Evolutionary conservation across 164 flowering plant genomes (phyloP), one percentile per base, ranked within the genome.

Genomic region (Taxillus chinensis): DNA sequence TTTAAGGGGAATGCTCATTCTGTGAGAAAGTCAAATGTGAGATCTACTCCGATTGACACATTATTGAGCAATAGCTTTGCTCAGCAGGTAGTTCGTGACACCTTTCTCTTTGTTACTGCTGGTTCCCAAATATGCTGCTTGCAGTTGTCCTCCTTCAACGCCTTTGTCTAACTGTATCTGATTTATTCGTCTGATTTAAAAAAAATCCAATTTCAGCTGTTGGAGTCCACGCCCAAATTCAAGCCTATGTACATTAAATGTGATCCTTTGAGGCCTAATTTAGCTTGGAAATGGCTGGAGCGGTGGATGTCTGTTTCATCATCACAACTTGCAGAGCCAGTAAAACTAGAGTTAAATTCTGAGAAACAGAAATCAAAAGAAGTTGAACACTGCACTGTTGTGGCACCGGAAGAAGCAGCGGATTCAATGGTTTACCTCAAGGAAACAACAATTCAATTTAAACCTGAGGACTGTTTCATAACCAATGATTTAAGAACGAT

Each of bases 201-300:
- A 27, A 27, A 27, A 27, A 3, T 6, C 17, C 39, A 7, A 55
- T 68, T 52, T 55, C 59, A 92, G 98, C 84, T 93, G 57, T 67
- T 88, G 85, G 85, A 80, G 39, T 79, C 92, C 64, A 73, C 82
- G 43, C 83, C 88, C 12, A 85, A 74, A 78, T 70, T 64, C 50
- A 85, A 78, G 70, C 75, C 79, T 45, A 82, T 86, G 67, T 56
- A 72, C 64, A 80, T 93, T 55, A 82, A 85, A 59, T 88, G 97
- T 74, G 95, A 86, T 73, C 80, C 92, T 53, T 68, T 72, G 41
- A 79, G 60, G 68, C 73, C 79, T 7, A 74, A 81, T 71, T 83
- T 89, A 54, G 75, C 86, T 17, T 93, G 98, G 98, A 76, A 75
- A 50, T 93, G 98, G 98, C 73, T 93, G 79, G 97, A 90, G 82